These are phyloP conservation scores for Pittosporum tobira DNA, from an alignment of 129 eudicot genomes.

Conservation along the genomic window DNA sequence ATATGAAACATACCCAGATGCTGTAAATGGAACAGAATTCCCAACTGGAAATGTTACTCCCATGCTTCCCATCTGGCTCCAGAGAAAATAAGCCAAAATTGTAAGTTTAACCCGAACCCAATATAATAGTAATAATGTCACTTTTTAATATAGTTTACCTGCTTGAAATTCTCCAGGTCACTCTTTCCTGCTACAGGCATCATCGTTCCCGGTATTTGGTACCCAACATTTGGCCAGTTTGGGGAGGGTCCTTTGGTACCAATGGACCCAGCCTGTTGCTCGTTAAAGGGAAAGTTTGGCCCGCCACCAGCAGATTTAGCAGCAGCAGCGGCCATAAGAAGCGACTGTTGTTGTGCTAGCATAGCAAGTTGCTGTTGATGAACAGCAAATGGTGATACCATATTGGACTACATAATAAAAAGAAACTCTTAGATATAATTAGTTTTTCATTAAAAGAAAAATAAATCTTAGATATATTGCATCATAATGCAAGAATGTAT, in stretches of 20 bases:
- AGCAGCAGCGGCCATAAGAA: conserved; percentile 90
- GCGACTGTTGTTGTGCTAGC: conserved; percentile 77
- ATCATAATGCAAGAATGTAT: not conserved
- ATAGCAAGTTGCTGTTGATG: conserved; percentile 58
- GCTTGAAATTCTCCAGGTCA: conserved; percentile 56
- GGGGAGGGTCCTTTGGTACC: conserved; percentile 42
- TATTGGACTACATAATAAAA: conserved; percentile 60
- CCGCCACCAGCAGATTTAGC: conserved; percentile 62
- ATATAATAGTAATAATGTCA: not conserved
- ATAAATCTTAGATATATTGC: not conserved
- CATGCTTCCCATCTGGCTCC: conserved; percentile 58
- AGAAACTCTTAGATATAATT: too few relatives aligned
- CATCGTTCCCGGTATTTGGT: conserved; percentile 66
- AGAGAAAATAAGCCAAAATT: conserved; percentile 9
- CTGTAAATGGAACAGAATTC: conserved; percentile 45
- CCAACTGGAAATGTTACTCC: conserved; percentile 44
- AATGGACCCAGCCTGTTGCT: conserved; percentile 45
- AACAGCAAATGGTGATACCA: conserved; percentile 45
- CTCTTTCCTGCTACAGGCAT: conserved; percentile 51
- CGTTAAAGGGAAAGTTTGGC: conserved; percentile 42
- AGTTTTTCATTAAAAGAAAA: too few relatives aligned
- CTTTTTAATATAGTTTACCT: conserved; percentile 33
- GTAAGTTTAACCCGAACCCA: not conserved
- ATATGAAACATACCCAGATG: conserved; percentile 50
- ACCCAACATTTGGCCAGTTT: conserved; percentile 68